phyloP scores from a whole-genome alignment of 768 basidiomycete genomes.

The Termitomyces sp. region DNA sequence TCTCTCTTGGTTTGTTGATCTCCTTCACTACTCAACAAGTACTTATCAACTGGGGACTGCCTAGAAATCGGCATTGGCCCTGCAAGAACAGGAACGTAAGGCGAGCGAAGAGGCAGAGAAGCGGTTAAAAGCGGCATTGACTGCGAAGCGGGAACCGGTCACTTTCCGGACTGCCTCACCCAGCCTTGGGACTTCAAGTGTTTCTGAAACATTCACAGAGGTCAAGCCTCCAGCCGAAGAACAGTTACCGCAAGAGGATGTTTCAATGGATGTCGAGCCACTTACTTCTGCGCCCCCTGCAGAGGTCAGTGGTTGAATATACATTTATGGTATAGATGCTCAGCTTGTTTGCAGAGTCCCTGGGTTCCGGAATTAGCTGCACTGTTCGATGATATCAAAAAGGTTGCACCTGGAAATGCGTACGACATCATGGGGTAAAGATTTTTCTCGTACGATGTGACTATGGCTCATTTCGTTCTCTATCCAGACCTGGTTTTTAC shows the following conservation, averaged over 20 bases:
- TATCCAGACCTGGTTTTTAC: slow-evolving; percentile 80
- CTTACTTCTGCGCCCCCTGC: slow-evolving; percentile 22
- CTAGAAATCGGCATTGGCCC: slow-evolving; percentile 55
- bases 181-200: slow-evolving; percentile 24
- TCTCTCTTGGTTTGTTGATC: slow-evolving; percentile 48
- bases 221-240: slow-evolving; percentile 22
- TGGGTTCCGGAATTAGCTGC: slow-evolving; percentile 75
- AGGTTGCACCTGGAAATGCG: slow-evolving; percentile 61
- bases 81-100: slow-evolving; percentile 62
- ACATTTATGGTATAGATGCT: not conserved
- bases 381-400: slow-evolving; percentile 72
- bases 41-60: slow-evolving; percentile 1
- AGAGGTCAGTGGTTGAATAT: slow-evolving; percentile 29
- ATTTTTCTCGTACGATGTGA: not conserved
- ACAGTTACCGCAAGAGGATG: slow-evolving; percentile 30
- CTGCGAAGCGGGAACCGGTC: slow-evolving; percentile 69
- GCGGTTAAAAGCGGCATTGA: slow-evolving; percentile 72
- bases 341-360: slow-evolving; percentile 43
- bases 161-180: slow-evolving; percentile 65
- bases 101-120: slow-evolving; percentile 77
- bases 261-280: slow-evolving; percentile 47
- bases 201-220: slow-evolving; percentile 20
- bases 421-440: slow-evolving; percentile 68
- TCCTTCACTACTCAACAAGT: not conserved
- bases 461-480: slow-evolving; percentile 2